Percentiles rank a stretch among this genome's conserved stretches.
These are phyloP conservation scores for Saitozyma sp. DNA, from an alignment of 768 basidiomycete genomes.

Conservation along the genomic window DNA sequence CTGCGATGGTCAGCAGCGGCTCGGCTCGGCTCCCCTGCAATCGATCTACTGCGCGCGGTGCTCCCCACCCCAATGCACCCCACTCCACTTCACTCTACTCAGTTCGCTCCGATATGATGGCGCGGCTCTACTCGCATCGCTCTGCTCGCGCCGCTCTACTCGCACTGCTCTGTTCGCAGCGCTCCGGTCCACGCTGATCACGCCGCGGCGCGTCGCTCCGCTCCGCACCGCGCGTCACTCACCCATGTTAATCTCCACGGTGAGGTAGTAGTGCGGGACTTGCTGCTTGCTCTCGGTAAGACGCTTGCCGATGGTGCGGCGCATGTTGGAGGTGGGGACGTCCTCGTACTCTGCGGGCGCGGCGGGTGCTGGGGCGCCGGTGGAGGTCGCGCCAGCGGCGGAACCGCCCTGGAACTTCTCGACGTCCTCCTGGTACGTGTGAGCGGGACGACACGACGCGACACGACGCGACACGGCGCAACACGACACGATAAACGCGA, in stretches of 20 bases:
- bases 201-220: too few relatives aligned
- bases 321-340: conserved; percentile 88
- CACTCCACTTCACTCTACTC: too few relatives aligned
- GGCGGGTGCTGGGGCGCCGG: conserved; percentile 55
- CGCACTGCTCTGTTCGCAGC: too few relatives aligned
- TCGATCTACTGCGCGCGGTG: neutral
- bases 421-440: conserved; percentile 62
- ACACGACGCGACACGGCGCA: neutral
- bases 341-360: conserved; percentile 72
- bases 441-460: conserved; percentile 1
- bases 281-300: conserved; percentile 91
- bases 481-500: neutral
- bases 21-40: neutral
- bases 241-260: conserved; percentile 94
- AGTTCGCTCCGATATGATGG: too few relatives aligned
- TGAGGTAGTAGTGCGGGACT: conserved; percentile 95
- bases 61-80: too few relatives aligned
- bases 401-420: conserved; percentile 74
- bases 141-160: too few relatives aligned
- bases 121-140: too few relatives aligned
- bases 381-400: conserved; percentile 58
- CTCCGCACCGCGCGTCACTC: conserved; percentile 53
- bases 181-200: too few relatives aligned
- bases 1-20: conserved; percentile 25
- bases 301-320: conserved; percentile 85